Evolutionary conservation across 2,329 filamentous ascomycete species (phyloP), one percentile per base, ranked within the genome.

Genomic region (Claviceps arundinis): DNA sequence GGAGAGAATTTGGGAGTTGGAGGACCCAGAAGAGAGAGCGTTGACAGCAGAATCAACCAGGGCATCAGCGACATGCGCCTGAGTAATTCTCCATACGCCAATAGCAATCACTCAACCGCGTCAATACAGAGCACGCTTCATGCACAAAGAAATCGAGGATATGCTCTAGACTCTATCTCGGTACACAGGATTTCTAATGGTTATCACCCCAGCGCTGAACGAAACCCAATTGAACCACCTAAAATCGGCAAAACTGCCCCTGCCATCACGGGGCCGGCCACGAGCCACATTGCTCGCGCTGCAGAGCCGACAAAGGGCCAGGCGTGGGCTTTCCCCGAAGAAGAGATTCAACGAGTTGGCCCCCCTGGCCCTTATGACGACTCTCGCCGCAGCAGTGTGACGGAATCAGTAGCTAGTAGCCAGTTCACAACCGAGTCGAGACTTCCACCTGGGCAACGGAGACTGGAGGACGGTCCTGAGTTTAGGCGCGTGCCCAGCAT

Each of bases 301-400:
- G 82, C 85, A 34, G 84, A 88, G 64, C 86, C 87, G 5, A 90
- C 85, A 11, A 89, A 89, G 65, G 87, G 87, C 63, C 86, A 85
- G 64, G 84, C 87, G 4, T 91, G 87, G 86, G 87, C 87, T 58
- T 90, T 90, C 59, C 86, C 87, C 1, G 86, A 88, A 61, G 81
- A 85, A 51, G 78, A 82, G 50, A 80, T 85, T 3, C 74, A 78
- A 54, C 68, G 75, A 51, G 62, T 74, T 14, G 55, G 57, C 62
- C 53, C 71, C 67, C 38, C 74, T 58, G 46, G 51, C 42, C 69
- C 72, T 47, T 79, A 79, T 40, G 69, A 77, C 45, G 79, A 82
- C 52, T 89, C 86, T 9, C 76, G 86, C 54, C 79, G 85, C 55
- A 89, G 85, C 64, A 89, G 85, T 59, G 78, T 87, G 54, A 83